These are phyloP conservation scores for Cladophialophora immunda DNA, from an alignment of 2,329 filamentous ascomycete species.

Conservation along the genomic window DNA sequence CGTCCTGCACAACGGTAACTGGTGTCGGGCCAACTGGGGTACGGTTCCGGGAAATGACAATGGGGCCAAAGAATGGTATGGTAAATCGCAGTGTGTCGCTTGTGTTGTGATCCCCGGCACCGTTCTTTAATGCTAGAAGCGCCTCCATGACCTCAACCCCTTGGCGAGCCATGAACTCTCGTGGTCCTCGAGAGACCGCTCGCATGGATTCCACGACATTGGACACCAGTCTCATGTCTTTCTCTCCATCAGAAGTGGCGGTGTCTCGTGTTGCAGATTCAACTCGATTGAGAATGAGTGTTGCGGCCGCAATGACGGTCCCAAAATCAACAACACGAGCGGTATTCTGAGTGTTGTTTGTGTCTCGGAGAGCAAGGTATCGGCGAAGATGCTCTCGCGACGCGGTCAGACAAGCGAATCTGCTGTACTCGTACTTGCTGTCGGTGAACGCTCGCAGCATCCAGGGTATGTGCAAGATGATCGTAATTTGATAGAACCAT, in stretches of 20 bases:
- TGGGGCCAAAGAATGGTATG: slow-evolving; percentile 18
- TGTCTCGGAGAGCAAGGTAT: slow-evolving; percentile 50
- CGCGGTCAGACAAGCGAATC: slow-evolving; percentile 58
- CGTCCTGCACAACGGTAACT: not conserved
- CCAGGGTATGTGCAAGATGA: slow-evolving; percentile 64
- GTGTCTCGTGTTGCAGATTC: not conserved
- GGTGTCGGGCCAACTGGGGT: not conserved
- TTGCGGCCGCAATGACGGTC: slow-evolving; percentile 12
- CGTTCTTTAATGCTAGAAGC: not conserved
- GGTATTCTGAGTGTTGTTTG: slow-evolving; percentile 40
- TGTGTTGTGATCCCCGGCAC: not conserved
- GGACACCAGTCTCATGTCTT: slow-evolving; percentile 5
- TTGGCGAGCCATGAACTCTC: slow-evolving; percentile 22
- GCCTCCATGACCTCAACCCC: slow-evolving; percentile 17
- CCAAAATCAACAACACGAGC: slow-evolving; percentile 18
- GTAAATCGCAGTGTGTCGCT: slow-evolving; percentile 11
- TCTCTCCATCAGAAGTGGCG: slow-evolving; percentile 1
- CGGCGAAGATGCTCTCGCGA: slow-evolving; percentile 61
- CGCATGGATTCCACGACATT: slow-evolving; percentile 21
- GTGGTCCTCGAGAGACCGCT: slow-evolving; percentile 3
- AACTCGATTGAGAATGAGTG: slow-evolving; percentile 16
- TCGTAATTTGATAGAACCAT: slow-evolving; percentile 60
- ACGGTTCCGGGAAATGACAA: not conserved
- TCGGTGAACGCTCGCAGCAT: slow-evolving; percentile 54
- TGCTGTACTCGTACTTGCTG: slow-evolving; percentile 58